These are phyloP conservation scores for Colletotrichum sp. DNA, from an alignment of 2,329 filamentous ascomycete genomes.

Conservation along the genomic window DNA sequence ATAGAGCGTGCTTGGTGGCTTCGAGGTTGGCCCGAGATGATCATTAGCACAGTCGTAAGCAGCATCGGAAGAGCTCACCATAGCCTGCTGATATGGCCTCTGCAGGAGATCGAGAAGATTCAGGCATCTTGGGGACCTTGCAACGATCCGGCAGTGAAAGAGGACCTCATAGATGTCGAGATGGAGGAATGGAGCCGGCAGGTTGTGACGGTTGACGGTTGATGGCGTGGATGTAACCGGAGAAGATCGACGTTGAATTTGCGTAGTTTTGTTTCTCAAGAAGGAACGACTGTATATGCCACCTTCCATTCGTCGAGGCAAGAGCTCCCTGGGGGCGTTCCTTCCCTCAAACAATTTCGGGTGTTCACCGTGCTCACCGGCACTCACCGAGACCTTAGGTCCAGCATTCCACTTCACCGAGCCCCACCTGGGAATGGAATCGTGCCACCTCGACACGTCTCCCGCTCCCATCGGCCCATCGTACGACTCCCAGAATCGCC, in stretches of 20 bases:
- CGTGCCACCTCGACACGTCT: conserved; percentile 1
- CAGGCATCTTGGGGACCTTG: background rate
- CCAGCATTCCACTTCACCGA: background rate
- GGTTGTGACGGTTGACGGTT: background rate
- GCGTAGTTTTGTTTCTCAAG: background rate
- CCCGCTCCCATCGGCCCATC: background rate
- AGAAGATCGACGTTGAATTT: background rate
- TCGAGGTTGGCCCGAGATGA: background rate
- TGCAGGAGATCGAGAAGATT: background rate
- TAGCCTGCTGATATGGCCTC: background rate
- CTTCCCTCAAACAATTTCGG: background rate
- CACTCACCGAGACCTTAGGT: background rate
- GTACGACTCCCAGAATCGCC: conserved; percentile 16
- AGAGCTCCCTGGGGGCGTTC: background rate
- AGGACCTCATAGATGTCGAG: background rate
- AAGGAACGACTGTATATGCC: background rate
- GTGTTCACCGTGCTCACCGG: background rate
- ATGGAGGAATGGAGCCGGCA: background rate
- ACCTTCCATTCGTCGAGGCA: background rate
- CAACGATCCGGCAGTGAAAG: background rate
- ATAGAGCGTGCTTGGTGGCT: background rate
- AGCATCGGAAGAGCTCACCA: background rate
- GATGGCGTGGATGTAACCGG: background rate
- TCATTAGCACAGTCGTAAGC: background rate
- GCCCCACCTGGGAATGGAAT: background rate